Evolutionary conservation across 257 asterid genomes (phyloP), one percentile per base, ranked within the genome.

Genomic region (Plantago ovata): DNA sequence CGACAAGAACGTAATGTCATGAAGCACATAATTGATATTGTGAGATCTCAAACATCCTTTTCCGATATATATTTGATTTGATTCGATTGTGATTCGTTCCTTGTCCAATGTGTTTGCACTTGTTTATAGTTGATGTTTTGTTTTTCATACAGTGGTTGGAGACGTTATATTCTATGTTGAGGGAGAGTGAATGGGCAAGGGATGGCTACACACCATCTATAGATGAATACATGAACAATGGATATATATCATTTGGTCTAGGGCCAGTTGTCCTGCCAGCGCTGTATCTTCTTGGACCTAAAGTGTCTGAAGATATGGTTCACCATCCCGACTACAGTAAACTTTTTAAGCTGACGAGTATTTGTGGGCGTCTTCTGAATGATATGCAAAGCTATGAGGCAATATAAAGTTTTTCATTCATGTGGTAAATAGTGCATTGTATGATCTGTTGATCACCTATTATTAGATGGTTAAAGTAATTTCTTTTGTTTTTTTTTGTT

Each of bases 241-340:
- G 80, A 16, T 77, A 75, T 41, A 67, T 75, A 65, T 91, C 98
- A 16, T 83, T 87, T 56, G 96, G 95, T 46, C 77, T 91, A 3
- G 96, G 98, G 14, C 94, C 96, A 20, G 81, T 83, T 21, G 80
- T 91, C 60, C 78, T 87, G 18, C 95, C 98, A 1, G 58, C 86
- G 20, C 85, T 91, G 42, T 91, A 91, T 73, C 83, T 91, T 2
- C 66, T 80, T 3, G 95, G 98, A 41, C 94, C 92, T 4, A 87
- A 87, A 77, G 78, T 91, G 65, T 72, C 95, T 3, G 84, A 83
- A 61, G 85, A 83, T 67, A 74, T 80, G 71, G 78, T 84, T 58
- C 69, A 58, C 45, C 83, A 82, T 68, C 24, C 84, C 13, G 94
- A 87, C 57, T 75, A 62, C 64, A 84, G 71, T 48, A 50, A 47